A percentile compares a stretch with the other conserved stretches of the same genome.
phyloP scores from a whole-genome alignment of 257 asterid genomes.

The Cinchona pubescens region DNA sequence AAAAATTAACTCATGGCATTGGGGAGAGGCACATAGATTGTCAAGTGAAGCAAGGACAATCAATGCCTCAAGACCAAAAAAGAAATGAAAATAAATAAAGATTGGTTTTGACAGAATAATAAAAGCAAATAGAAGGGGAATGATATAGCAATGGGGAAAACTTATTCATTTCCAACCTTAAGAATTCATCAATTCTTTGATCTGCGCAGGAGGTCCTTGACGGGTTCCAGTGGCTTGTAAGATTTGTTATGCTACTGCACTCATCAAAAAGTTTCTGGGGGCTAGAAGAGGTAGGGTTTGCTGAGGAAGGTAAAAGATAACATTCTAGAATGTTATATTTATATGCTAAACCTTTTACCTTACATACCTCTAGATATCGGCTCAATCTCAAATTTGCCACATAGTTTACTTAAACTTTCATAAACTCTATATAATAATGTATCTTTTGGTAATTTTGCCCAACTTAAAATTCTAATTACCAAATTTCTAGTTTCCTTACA shows the following conservation, averaged over 20 bases:
- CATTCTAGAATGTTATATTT: background rate
- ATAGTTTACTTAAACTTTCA: background rate
- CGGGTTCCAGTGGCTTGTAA: slow-evolving; percentile 1
- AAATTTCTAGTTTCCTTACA: background rate
- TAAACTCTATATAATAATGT: background rate
- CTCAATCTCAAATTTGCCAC: background rate
- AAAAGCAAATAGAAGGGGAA: background rate
- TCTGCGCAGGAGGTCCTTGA: background rate
- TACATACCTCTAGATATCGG: background rate
- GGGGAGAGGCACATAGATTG: background rate
- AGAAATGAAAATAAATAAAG: background rate
- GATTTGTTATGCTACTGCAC: background rate
- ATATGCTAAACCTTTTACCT: background rate
- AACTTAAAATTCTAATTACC: background rate
- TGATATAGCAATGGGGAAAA: background rate
- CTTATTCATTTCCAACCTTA: slow-evolving; percentile 1
- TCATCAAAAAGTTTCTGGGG: background rate
- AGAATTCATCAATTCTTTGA: background rate
- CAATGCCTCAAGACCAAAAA: background rate
- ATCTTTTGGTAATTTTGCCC: background rate
- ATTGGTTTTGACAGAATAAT: background rate
- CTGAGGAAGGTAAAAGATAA: background rate
- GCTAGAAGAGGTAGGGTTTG: background rate
- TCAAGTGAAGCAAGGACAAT: background rate
- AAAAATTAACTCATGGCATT: background rate